These are phyloP conservation scores for Penicillium hordei DNA, from an alignment of 2,329 filamentous ascomycete genomes.

Conservation along the genomic window DNA sequence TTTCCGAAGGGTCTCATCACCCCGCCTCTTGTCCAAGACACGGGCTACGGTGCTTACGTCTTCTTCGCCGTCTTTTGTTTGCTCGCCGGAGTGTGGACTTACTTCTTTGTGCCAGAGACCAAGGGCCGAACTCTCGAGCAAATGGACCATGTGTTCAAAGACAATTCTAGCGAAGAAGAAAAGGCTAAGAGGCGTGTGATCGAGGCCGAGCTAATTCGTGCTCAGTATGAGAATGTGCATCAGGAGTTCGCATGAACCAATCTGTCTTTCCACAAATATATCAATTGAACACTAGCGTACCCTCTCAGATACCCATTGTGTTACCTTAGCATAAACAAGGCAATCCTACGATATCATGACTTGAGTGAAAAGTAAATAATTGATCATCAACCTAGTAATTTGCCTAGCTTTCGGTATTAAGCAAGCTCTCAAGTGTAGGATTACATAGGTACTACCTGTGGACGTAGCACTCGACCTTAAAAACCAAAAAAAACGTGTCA, in stretches of 20 bases:
- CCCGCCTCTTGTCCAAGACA: constrained; percentile 62
- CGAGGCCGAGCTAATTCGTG: constrained; percentile 31
- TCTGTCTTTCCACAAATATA: neutral
- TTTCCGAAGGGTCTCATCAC: constrained; percentile 57
- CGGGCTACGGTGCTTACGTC: constrained; percentile 54
- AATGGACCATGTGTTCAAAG: constrained; percentile 51
- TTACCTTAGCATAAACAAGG: neutral
- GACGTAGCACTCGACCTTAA: neutral
- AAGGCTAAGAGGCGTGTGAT: constrained; percentile 32
- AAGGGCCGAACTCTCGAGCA: constrained; percentile 57
- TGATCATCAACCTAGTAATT: neutral
- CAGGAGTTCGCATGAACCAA: constrained; percentile 13
- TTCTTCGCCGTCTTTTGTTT: constrained; percentile 61
- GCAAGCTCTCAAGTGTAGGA: constrained; percentile 10
- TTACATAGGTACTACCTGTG: neutral
- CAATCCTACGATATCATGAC: neutral
- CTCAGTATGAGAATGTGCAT: constrained; percentile 12
- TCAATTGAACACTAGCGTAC: neutral
- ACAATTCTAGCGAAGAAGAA: constrained; percentile 37
- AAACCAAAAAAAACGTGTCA: neutral
- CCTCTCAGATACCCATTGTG: neutral
- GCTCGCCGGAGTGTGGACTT: constrained; percentile 53
- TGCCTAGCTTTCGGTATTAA: neutral
- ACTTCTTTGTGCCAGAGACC: constrained; percentile 58
- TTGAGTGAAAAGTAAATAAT: neutral